Percentiles rank a stretch among this genome's conserved stretches.
Conservation (phyloP, 2,329 filamentous ascomycete species). For the Colletotrichum lini region DNA sequence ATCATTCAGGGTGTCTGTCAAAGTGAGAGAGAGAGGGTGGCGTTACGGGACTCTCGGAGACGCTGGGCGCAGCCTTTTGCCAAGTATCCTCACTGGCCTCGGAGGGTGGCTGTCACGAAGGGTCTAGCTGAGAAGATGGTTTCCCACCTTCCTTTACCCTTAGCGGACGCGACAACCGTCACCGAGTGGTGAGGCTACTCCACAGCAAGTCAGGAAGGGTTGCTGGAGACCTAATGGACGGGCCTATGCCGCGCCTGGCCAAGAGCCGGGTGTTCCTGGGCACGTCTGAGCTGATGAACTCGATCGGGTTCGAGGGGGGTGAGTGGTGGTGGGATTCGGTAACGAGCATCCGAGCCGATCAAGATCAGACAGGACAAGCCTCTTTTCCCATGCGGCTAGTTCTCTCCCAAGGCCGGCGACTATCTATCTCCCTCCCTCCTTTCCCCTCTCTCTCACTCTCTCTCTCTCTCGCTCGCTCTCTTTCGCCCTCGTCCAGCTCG, state of each 20-base stretch:
- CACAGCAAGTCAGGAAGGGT: slow-evolving; percentile 12
- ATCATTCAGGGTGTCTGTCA: slow-evolving; percentile 30
- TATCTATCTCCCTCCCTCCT: too few relatives aligned
- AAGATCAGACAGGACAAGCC: slow-evolving; percentile 36
- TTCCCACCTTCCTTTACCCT: slow-evolving; percentile 10
- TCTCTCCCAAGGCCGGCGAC: slow-evolving; percentile 5
- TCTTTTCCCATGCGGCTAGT: slow-evolving; percentile 7
- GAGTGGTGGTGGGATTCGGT: slow-evolving; percentile 4
- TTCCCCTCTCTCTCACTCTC: too few relatives aligned
- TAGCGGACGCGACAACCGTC: slow-evolving; percentile 11
- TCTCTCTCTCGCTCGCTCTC: too few relatives aligned
- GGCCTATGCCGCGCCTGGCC: slow-evolving; percentile 15
- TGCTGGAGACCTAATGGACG: slow-evolving; percentile 4
- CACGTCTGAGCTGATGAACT: slow-evolving; percentile 24
- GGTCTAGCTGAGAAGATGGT: slow-evolving; percentile 16
- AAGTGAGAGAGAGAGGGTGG: slow-evolving; percentile 37
- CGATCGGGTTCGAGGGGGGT: slow-evolving; percentile 1
- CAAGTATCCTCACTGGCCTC: slow-evolving; percentile 17
- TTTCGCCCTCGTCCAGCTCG: slow-evolving; percentile 7
- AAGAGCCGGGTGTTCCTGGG: slow-evolving; percentile 30
- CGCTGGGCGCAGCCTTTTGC: slow-evolving; percentile 30
- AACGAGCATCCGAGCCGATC: slow-evolving; percentile 30
- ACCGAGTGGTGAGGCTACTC: slow-evolving; percentile 19
- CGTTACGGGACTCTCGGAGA: slow-evolving; percentile 24
- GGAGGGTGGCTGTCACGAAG: slow-evolving; percentile 7